Base-by-base conservation (phyloP, 331 rosid genomes). In the Malus hybrid region DNA sequence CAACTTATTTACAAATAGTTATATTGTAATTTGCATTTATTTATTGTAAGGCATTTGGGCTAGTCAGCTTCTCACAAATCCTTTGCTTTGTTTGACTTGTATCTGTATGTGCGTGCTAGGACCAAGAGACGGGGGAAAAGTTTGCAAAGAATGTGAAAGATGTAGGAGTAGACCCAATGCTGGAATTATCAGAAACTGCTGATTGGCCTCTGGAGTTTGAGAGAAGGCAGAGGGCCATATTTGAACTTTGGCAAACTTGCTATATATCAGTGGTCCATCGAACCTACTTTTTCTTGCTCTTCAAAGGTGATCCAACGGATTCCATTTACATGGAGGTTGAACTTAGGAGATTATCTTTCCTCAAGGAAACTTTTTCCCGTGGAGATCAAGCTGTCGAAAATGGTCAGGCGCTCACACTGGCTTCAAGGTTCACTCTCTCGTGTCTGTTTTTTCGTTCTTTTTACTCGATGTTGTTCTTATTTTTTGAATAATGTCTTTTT, bases 311-410 rank as follows among this genome's bases (percentile, higher is more conserved):
- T 80, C 91, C 85, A 62, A 18, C 88, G 10, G 99, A 95, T 80
- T 92, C 97, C 83, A 95, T 90, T 81, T 95, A 95, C 89, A 74
- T 92, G 89, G 99, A 91, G 85, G 99, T 95, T 22, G 97, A 95
- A 75, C 91, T 86, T 56, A 84, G 97, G 83, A 87, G 99, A 78
- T 81, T 95, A 61, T 73, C 87, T 80, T 95, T 95, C 83, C 90
- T 95, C 19, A 90, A 85, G 82, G 93, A 89, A 81, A 83, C 96
- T 77, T 89, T 87, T 86, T 89, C 83, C 61, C 78, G 70, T 34
- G 93, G 86, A 76, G 85, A 83, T 84, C 84, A 74, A 63, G 78
- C 89, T 69, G 76, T 75, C 70, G 88, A 73, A 71, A 81, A 88
- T 83, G 82, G 87, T 72, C 97, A 72, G 74, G 81, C 88, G 65